Percentiles rank a stretch among this genome's conserved stretches.
Evolutionary conservation across 108 stramenopile genomes (phyloP).

Genomic region (Bacterosira constricta): DNA sequence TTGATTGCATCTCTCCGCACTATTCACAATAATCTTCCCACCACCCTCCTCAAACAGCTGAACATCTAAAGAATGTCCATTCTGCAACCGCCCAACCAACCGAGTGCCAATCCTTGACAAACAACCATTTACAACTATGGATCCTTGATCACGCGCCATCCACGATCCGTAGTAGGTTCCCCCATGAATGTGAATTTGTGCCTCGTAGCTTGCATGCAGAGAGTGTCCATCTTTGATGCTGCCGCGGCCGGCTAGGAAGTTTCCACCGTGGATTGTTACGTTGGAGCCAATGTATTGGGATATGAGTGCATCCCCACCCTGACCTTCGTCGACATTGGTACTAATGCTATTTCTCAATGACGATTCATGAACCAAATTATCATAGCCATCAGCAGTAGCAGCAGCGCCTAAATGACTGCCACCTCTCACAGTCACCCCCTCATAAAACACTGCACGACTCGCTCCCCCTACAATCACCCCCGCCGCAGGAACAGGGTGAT

Average conservation of each 20-base stretch:
- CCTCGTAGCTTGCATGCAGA: slow-evolving; percentile 14
- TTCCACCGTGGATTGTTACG: slow-evolving; percentile 23
- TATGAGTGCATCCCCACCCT: slow-evolving; percentile 20
- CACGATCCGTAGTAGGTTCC: slow-evolving; percentile 15
- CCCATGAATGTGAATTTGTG: slow-evolving; percentile 12
- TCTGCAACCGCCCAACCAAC: slow-evolving; percentile 21
- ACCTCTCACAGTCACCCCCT: slow-evolving; percentile 20
- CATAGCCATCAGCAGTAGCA: neutral
- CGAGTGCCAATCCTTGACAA: slow-evolving; percentile 11
- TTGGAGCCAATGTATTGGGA: slow-evolving; percentile 14
- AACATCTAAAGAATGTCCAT: slow-evolving; percentile 19
- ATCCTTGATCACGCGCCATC: slow-evolving; percentile 19
- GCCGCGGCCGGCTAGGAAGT: slow-evolving; percentile 19
- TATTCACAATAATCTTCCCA: slow-evolving; percentile 2
- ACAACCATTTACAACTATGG: slow-evolving; percentile 16
- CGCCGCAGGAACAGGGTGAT: too few relatives aligned
- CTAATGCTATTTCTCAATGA: neutral
- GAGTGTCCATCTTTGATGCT: slow-evolving; percentile 6
- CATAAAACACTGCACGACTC: slow-evolving; percentile 4
- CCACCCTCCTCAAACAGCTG: slow-evolving; percentile 17
- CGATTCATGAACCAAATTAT: too few relatives aligned
- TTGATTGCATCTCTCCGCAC: neutral
- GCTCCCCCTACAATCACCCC: slow-evolving; percentile 29
- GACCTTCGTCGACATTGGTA: neutral
- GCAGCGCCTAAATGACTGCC: slow-evolving; percentile 4